Evolutionary conservation across 2,329 filamentous ascomycete genomes (phyloP).

Genomic region (Chaetomiaceae sp.): DNA sequence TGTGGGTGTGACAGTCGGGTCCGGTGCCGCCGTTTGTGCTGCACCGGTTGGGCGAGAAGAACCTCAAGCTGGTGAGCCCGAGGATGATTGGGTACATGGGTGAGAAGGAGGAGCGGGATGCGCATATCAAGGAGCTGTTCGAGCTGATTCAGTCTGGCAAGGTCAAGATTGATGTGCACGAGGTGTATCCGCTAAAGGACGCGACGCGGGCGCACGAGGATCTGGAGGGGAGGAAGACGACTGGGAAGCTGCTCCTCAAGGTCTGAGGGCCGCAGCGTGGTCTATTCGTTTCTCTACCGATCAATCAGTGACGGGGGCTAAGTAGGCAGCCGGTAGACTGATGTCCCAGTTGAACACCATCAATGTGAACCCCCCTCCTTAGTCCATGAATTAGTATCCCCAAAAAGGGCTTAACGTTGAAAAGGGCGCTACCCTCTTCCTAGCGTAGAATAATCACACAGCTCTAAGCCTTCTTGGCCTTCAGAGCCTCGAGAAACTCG

Average conservation of each 20-base stretch:
- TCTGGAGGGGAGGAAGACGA: conserved; percentile 74
- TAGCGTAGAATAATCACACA: too few species aligned
- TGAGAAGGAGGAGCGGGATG: conserved; percentile 63
- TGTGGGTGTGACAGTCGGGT: conserved; percentile 44
- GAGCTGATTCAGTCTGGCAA: conserved; percentile 62
- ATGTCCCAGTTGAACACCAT: too few species aligned
- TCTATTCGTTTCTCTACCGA: conserved; percentile 1
- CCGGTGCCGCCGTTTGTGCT: conserved; percentile 62
- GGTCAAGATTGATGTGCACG: conserved; percentile 66
- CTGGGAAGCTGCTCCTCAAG: conserved; percentile 74
- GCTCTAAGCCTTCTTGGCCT: conserved; percentile 32
- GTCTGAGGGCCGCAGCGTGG: conserved; percentile 33
- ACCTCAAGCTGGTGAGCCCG: conserved; percentile 70
- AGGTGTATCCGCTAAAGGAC: conserved; percentile 70
- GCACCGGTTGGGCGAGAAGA: conserved; percentile 61
- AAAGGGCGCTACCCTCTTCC: too few species aligned
- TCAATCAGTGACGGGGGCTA: conserved; percentile 10
- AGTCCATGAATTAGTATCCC: too few species aligned
- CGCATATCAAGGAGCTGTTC: conserved; percentile 66
- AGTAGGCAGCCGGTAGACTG: too few species aligned
- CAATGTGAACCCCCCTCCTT: too few species aligned
- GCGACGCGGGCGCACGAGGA: conserved; percentile 67
- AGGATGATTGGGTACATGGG: conserved; percentile 64
- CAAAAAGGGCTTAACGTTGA: too few species aligned
- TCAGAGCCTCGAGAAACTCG: conserved; percentile 63